Evolutionary conservation across 192 early-diverging fungal genomes (phyloP).

Genomic region (Coemansia furcata): DNA sequence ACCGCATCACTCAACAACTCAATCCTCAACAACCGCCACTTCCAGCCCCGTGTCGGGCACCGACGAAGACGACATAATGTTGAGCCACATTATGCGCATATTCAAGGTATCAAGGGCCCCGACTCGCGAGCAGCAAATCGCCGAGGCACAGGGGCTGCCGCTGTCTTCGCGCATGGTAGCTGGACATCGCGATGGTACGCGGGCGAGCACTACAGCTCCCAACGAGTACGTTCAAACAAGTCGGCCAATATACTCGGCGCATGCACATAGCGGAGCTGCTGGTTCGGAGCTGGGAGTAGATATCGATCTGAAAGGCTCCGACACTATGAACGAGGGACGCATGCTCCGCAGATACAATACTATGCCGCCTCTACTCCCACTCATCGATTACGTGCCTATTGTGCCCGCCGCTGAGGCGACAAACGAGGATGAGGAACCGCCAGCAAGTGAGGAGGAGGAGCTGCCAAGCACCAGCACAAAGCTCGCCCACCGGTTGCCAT

Average conservation of each 20-base stretch:
- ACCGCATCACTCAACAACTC: not conserved
- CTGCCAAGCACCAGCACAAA: not conserved
- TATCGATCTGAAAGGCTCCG: not conserved
- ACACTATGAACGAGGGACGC: not conserved
- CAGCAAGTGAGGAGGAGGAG: not conserved
- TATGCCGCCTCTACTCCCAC: not conserved
- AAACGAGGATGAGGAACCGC: not conserved
- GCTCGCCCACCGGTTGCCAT: conserved; percentile 20
- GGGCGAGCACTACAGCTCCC: conserved; percentile 4
- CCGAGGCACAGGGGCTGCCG: conserved; percentile 47
- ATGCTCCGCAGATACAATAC: not conserved
- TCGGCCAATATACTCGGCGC: not conserved
- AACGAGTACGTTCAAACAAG: not conserved
- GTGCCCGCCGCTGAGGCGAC: not conserved
- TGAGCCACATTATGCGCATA: conserved; percentile 32
- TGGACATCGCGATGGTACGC: not conserved
- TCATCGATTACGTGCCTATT: not conserved
- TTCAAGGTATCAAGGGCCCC: conserved; percentile 35
- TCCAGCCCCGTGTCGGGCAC: not conserved
- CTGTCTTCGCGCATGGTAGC: conserved; percentile 30
- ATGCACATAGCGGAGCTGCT: not conserved
- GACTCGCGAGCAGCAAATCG: conserved; percentile 31
- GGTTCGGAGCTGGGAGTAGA: no score
- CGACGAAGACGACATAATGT: conserved; percentile 15
- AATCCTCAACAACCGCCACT: not conserved